Evolutionary conservation across 2,329 filamentous ascomycete genomes (phyloP).

Genomic region (Calycina marina): DNA sequence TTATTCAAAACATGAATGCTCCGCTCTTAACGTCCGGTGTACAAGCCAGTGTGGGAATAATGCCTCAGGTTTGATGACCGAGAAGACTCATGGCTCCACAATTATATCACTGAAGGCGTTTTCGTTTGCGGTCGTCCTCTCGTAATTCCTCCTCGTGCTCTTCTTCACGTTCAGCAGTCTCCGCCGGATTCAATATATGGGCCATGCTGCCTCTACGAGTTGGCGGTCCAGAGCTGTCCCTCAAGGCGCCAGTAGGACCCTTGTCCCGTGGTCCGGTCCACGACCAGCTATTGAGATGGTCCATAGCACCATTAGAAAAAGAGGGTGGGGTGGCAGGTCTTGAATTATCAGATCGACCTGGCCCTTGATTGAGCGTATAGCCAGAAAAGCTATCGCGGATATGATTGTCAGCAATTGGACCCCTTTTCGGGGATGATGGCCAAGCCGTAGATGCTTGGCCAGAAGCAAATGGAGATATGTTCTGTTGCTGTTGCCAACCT

Average conservation of each 20-base stretch:
- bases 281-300: constrained; percentile 22
- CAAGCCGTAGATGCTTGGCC: constrained; percentile 47
- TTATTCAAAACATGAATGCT: too few relatives aligned
- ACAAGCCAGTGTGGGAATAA: too few relatives aligned
- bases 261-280: constrained; percentile 21
- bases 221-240: constrained; percentile 40
- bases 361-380: constrained; percentile 37
- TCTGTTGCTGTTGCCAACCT: constrained; percentile 45
- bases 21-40: too few relatives aligned
- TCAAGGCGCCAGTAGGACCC: constrained; percentile 15
- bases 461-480: constrained; percentile 51
- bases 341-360: constrained; percentile 16
- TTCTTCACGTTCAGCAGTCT: constrained; percentile 49
- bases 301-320: constrained; percentile 16
- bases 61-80: too few relatives aligned
- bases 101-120: constrained; percentile 40
- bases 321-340: constrained; percentile 22
- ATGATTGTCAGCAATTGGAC: constrained; percentile 30
- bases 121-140: constrained; percentile 44
- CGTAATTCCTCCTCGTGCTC: constrained; percentile 50
- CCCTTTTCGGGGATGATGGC: constrained; percentile 49
- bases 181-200: constrained; percentile 55
- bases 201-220: constrained; percentile 58
- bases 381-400: constrained; percentile 46
- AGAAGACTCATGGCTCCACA: too few relatives aligned